Evolutionary conservation across 352 stramenopile genomes (phyloP).

Genomic region (Phytophthora kernoviae): DNA sequence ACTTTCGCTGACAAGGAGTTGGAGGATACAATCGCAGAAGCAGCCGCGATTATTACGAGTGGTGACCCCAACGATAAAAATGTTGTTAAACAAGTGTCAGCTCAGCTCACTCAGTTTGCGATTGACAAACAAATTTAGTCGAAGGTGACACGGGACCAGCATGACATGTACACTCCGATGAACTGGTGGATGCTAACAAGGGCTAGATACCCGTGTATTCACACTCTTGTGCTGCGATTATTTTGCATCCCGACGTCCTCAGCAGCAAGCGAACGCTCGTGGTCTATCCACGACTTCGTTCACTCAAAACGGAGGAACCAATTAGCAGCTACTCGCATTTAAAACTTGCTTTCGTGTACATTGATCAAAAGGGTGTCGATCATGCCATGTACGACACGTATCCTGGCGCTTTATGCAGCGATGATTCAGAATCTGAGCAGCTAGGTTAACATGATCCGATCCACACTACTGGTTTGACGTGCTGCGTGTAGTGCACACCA

Average conservation of each 20-base stretch:
- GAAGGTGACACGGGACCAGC: not conserved
- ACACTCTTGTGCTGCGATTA: not conserved
- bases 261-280: slow-evolving; percentile 20
- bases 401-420: not conserved
- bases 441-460: no score
- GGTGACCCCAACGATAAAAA: not conserved
- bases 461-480: no score
- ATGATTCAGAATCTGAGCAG: no score
- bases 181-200: slow-evolving; percentile 13
- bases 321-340: slow-evolving; percentile 4
- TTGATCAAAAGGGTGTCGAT: not conserved
- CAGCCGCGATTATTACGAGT: not conserved
- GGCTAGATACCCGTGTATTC: not conserved
- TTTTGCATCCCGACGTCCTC: slow-evolving; percentile 19
- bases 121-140: slow-evolving; percentile 8
- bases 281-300: slow-evolving; percentile 21
- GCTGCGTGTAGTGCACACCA: no score
- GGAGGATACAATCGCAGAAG: slow-evolving; percentile 3
- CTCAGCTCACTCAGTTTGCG: slow-evolving; percentile 4
- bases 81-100: slow-evolving; percentile 2
- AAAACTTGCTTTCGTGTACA: slow-evolving; percentile 27
- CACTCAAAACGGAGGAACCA: slow-evolving; percentile 15
- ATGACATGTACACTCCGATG: slow-evolving; percentile 4
- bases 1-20: not conserved
- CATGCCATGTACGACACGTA: not conserved